phyloP scores from a whole-genome alignment of 176 grass and related monocot genomes.

The Phragmites australis region DNA sequence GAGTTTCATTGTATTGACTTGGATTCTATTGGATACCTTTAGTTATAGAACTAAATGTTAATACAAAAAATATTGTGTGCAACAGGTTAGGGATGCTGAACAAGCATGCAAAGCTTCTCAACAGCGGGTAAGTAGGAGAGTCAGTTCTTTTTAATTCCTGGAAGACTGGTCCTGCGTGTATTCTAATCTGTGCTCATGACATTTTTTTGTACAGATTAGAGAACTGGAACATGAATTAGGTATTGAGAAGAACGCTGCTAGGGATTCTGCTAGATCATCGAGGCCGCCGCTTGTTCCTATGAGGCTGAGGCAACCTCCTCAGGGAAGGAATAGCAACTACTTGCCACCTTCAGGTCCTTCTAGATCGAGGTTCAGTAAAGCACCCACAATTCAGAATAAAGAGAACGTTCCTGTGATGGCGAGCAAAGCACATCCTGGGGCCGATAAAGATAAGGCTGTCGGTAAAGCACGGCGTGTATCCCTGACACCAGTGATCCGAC shows the following conservation, averaged over 20 bases:
- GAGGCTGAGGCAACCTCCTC: conserved; percentile 58
- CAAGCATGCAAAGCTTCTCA: conserved; percentile 67
- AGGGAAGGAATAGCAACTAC: conserved; percentile 57
- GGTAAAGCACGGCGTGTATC: conserved; percentile 74
- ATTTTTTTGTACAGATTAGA: conserved; percentile 65
- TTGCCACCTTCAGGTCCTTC: conserved; percentile 39
- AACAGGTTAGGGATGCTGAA: conserved; percentile 77
- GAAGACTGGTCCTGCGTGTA: not conserved
- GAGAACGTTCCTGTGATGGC: conserved; percentile 53
- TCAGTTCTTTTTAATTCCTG: conserved; percentile 12
- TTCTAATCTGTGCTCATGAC: not conserved
- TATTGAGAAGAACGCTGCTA: conserved; percentile 48
- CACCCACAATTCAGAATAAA: conserved; percentile 48
- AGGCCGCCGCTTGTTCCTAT: conserved; percentile 69
- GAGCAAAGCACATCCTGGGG: conserved; percentile 33
- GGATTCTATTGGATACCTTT: not conserved
- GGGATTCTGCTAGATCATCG: conserved; percentile 46
- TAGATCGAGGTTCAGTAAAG: conserved; percentile 43
- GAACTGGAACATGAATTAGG: conserved; percentile 78
- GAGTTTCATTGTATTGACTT: conserved; percentile 16
- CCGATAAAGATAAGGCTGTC: conserved; percentile 34
- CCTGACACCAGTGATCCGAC: conserved; percentile 48
- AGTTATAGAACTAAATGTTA: conserved; percentile 31
- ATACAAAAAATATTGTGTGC: conserved; percentile 7
- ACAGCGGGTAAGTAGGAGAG: conserved; percentile 58